Percentiles rank a stretch among this genome's conserved stretches.
Conservation (phyloP, 805 yeast species). For the Debaryomyces tyrocola region DNA sequence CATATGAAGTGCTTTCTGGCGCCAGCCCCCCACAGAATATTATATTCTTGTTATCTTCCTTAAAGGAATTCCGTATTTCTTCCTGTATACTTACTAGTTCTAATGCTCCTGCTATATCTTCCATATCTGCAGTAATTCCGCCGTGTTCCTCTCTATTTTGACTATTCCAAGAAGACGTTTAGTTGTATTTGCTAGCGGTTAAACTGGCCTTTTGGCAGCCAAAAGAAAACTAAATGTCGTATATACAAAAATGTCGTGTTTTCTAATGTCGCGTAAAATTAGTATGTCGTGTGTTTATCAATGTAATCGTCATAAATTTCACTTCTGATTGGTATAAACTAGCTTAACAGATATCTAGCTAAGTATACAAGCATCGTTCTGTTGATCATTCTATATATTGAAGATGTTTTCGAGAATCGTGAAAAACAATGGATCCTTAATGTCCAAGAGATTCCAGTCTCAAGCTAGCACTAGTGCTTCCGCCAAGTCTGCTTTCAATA, state of each 20-base stretch:
- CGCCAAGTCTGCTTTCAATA: slow-evolving; percentile 34
- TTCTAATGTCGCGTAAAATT: background rate
- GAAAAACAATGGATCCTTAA: slow-evolving; percentile 11
- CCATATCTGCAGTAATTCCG: background rate
- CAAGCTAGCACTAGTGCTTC: slow-evolving; percentile 16
- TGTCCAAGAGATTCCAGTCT: slow-evolving; percentile 30
- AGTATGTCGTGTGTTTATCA: background rate
- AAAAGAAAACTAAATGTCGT: background rate
- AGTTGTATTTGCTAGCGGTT: no score
- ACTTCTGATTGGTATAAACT: background rate
- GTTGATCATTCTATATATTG: background rate
- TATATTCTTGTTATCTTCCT: background rate
- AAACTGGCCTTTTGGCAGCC: slow-evolving; percentile 1
- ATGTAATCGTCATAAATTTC: background rate
- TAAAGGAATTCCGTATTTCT: background rate
- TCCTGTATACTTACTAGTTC: background rate
- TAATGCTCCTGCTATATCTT: background rate
- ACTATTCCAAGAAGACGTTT: background rate
- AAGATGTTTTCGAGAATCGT: slow-evolving; percentile 28
- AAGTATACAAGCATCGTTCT: background rate
- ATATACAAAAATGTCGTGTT: background rate
- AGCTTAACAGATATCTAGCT: no score
- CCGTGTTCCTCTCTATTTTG: background rate
- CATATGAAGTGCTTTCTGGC: no score
- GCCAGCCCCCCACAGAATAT: background rate